Evolutionary conservation across 306 rosid genomes (phyloP).

Genomic region (Casuarina cunninghamiana): DNA sequence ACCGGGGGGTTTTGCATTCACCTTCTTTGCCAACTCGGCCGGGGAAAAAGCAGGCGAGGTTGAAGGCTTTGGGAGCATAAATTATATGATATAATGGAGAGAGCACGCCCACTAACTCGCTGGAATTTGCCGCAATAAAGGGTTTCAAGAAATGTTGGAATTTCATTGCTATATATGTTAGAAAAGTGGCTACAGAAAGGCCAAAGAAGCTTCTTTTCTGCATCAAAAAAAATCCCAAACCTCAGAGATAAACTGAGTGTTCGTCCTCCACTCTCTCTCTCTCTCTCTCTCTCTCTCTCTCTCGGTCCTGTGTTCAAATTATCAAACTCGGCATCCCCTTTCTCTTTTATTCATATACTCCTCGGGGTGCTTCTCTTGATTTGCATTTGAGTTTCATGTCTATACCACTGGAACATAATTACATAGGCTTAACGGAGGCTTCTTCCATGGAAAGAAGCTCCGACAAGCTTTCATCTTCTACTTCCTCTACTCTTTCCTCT

Average conservation of each 20-base stretch:
- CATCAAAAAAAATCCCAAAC: constrained; percentile 42
- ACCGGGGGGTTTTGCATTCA: no score
- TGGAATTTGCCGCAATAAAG: no score
- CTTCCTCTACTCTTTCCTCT: constrained; percentile 40
- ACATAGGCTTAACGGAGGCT: constrained; percentile 72
- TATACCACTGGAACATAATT: constrained; percentile 67
- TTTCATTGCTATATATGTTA: background rate
- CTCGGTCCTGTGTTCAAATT: background rate
- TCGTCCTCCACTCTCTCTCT: constrained; percentile 16
- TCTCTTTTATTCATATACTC: constrained; percentile 6
- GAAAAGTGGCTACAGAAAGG: constrained; percentile 34
- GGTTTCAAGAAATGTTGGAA: background rate
- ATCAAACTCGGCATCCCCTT: background rate
- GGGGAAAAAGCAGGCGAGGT: no score
- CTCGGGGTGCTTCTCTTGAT: constrained; percentile 4
- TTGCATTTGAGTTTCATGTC: constrained; percentile 51
- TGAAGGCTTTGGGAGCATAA: no score
- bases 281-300: constrained; percentile 9
- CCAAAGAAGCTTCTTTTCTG: constrained; percentile 56
- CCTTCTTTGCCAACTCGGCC: no score
- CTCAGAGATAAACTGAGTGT: constrained; percentile 15
- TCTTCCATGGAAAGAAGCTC: constrained; percentile 61
- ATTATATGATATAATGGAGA: no score
- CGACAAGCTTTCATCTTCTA: constrained; percentile 49
- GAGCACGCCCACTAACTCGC: no score